Conservation (phyloP, 345 rosid species). For the Limnanthes douglasii region DNA sequence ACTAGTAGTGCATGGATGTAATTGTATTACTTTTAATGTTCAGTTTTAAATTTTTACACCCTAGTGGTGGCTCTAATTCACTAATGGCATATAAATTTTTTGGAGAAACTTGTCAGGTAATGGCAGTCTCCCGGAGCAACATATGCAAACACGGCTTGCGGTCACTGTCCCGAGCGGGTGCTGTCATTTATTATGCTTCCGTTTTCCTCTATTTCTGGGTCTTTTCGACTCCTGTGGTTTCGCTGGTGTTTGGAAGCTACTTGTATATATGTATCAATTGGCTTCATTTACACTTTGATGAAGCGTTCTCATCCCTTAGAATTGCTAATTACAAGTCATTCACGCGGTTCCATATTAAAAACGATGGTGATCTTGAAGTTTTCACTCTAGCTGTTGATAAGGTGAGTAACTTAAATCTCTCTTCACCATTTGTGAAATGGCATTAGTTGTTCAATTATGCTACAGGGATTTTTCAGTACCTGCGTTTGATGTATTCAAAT, state of each 20-base stretch:
- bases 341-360: conserved; percentile 68
- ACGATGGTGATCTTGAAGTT: conserved; percentile 71
- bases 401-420: conserved; percentile 22
- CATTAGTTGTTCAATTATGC: no score
- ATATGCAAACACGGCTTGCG: conserved; percentile 76
- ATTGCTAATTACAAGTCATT: conserved; percentile 97
- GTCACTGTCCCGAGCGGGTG: conserved; percentile 73
- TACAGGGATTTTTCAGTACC: no score
- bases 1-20: not conserved
- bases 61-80: no score
- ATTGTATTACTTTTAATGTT: no score
- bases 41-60: no score
- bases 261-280: conserved; percentile 92
- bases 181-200: conserved; percentile 74
- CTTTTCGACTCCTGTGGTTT: conserved; percentile 91
- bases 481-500: no score
- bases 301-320: conserved; percentile 96
- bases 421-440: not conserved
- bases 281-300: conserved; percentile 95
- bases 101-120: conserved; percentile 39
- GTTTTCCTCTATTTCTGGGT: conserved; percentile 99
- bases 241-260: conserved; percentile 92
- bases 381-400: conserved; percentile 94
- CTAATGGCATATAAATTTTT: conserved; percentile 4
- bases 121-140: conserved; percentile 86